Percentiles rank a stretch among this genome's conserved stretches.
Conservation (phyloP, 306 rosid species). For the Rosa persica region DNA sequence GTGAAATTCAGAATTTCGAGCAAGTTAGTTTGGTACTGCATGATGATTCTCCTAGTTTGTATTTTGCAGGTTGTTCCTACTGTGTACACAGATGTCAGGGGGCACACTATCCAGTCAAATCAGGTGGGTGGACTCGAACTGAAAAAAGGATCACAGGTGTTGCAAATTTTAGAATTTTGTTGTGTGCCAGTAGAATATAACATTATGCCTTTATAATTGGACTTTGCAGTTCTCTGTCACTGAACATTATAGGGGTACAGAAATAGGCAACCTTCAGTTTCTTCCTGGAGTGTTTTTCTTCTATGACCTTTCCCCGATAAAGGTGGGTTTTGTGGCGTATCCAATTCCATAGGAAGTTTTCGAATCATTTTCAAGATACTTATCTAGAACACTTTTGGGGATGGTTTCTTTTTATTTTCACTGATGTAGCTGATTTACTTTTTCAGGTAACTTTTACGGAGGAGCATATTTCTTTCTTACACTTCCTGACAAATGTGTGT, state of each 20-base stretch:
- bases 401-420: background rate
- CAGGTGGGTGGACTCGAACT: slow-evolving; percentile 55
- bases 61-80: slow-evolving; percentile 86
- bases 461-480: slow-evolving; percentile 86
- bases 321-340: slow-evolving; percentile 47
- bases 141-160: background rate
- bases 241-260: slow-evolving; percentile 78
- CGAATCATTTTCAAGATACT: background rate
- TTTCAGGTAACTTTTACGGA: slow-evolving; percentile 79
- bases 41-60: slow-evolving; percentile 8
- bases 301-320: slow-evolving; percentile 97
- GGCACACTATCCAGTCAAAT: slow-evolving; percentile 87
- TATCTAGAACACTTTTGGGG: background rate
- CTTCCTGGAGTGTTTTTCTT: slow-evolving; percentile 97
- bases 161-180: background rate
- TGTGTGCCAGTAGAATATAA: slow-evolving; percentile 12
- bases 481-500: slow-evolving; percentile 92
- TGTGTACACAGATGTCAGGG: slow-evolving; percentile 78
- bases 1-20: background rate
- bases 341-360: background rate
- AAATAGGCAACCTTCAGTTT: slow-evolving; percentile 72
- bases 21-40: background rate
- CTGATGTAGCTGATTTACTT: slow-evolving; percentile 21
- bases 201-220: slow-evolving; percentile 20
- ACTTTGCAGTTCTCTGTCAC: slow-evolving; percentile 93